phyloP scores from a whole-genome alignment of 2,329 filamentous ascomycete species.

The Penicillium expansum region DNA sequence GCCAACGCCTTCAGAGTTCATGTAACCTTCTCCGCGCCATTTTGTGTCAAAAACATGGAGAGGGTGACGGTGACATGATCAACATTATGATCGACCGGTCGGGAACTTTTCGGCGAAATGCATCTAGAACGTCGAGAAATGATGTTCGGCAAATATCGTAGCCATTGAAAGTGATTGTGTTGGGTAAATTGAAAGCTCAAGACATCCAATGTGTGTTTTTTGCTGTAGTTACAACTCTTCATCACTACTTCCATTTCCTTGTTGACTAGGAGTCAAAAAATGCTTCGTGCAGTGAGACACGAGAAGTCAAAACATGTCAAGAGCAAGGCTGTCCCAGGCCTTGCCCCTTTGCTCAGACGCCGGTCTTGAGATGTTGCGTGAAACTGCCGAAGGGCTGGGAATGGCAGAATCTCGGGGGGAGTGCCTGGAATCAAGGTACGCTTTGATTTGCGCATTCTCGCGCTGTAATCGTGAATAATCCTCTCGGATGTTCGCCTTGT shows the following conservation, averaged over 20 bases:
- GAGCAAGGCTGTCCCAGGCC: slow-evolving; percentile 27
- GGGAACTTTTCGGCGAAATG: not conserved
- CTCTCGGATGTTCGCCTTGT: slow-evolving; percentile 17
- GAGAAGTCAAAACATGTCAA: slow-evolving; percentile 24
- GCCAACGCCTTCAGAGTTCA: not conserved
- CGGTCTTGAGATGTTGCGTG: slow-evolving; percentile 10
- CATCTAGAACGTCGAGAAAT: not conserved
- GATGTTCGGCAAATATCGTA: not conserved
- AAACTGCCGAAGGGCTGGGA: slow-evolving; percentile 2
- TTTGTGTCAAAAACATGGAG: not conserved
- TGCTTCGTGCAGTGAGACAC: not conserved
- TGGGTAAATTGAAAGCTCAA: not conserved
- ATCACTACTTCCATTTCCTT: not conserved
- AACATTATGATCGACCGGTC: not conserved
- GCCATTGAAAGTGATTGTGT: not conserved
- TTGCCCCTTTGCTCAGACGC: slow-evolving; percentile 16
- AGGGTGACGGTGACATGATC: not conserved
- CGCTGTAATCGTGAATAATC: slow-evolving; percentile 26
- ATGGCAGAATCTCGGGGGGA: slow-evolving; percentile 11
- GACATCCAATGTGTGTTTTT: not conserved
- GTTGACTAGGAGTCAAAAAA: not conserved
- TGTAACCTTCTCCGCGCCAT: slow-evolving; percentile 7
- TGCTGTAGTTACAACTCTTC: not conserved
- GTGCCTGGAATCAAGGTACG: slow-evolving; percentile 16
- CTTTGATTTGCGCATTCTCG: slow-evolving; percentile 25